Percentiles rank a stretch among this genome's conserved stretches.
phyloP scores from a whole-genome alignment of 106 monocot genomes.

The Platanthera zijinensis region DNA sequence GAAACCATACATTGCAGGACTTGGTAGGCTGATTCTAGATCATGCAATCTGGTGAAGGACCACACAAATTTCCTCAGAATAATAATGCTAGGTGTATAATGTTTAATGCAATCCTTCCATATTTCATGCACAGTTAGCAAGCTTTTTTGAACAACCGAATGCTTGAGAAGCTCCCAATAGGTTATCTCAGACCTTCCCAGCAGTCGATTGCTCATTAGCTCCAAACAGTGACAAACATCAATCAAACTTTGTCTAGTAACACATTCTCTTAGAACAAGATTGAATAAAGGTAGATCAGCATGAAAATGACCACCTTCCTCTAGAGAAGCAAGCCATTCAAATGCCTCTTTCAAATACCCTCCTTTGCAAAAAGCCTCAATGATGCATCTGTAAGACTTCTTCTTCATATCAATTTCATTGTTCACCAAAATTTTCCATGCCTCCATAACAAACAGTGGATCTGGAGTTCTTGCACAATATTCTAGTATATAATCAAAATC shows the following conservation, averaged over 20 bases:
- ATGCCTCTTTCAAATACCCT: conserved; percentile 81
- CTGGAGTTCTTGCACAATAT: conserved; percentile 49
- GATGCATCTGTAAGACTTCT: conserved; percentile 43
- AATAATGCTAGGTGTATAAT: conserved; percentile 55
- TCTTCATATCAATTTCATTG: conserved; percentile 30
- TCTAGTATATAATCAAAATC: conserved; percentile 51
- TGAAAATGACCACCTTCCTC: conserved; percentile 32
- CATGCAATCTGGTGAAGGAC: conserved; percentile 43
- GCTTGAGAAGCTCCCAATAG: conserved; percentile 79
- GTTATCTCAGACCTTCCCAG: conserved; percentile 90
- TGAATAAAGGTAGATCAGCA: conserved; percentile 37
- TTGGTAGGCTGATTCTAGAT: conserved; percentile 38
- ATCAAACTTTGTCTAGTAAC: conserved; percentile 20
- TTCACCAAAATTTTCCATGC: conserved; percentile 78
- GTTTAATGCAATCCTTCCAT: conserved; percentile 53
- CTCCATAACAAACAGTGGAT: conserved; percentile 82
- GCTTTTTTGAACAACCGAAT: conserved; percentile 60
- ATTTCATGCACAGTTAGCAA: conserved; percentile 42
- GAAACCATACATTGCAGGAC: conserved; percentile 44
- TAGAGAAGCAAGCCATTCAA: conserved; percentile 49
- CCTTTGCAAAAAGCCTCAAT: conserved; percentile 59
- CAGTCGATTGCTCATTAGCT: conserved; percentile 49
- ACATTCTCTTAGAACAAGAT: conserved; percentile 57
- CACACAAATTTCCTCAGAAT: conserved; percentile 46
- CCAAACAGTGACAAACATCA: conserved; percentile 47